A percentile compares a stretch with the other conserved stretches of the same genome.
Evolutionary conservation across 345 rosid genomes (phyloP).

Genomic region (Cardiospermum halicacabum): DNA sequence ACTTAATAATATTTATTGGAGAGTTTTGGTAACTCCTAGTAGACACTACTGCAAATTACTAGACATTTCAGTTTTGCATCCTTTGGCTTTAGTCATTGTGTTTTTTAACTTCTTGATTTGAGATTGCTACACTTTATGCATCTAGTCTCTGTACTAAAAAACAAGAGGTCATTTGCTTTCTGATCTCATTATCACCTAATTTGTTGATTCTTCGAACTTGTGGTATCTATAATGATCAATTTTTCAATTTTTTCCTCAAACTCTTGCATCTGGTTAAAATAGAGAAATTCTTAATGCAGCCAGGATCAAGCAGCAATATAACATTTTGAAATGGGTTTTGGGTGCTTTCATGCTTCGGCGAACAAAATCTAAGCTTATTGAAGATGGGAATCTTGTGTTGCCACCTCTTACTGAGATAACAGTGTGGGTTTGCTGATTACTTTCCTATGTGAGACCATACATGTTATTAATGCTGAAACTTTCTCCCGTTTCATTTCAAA

Average conservation of each 20-base stretch:
- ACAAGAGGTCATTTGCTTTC: background rate
- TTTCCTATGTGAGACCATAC: slow-evolving; percentile 1
- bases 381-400: slow-evolving; percentile 61
- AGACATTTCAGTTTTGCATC: too few relatives aligned
- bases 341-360: slow-evolving; percentile 86
- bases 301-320: slow-evolving; percentile 38
- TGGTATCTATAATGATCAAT: background rate
- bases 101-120: background rate
- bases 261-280: slow-evolving; percentile 10
- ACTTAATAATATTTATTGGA: too few relatives aligned
- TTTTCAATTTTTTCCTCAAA: background rate
- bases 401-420: slow-evolving; percentile 87
- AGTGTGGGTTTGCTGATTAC: slow-evolving; percentile 43
- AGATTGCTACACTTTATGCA: background rate
- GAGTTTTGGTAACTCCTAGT: background rate
- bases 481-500: background rate
- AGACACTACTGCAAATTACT: background rate
- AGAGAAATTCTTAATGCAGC: slow-evolving; percentile 37
- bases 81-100: too few relatives aligned
- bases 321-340: slow-evolving; percentile 49
- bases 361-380: slow-evolving; percentile 68
- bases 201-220: background rate
- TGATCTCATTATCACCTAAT: background rate
- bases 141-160: background rate
- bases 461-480: background rate